A percentile compares a stretch with the other conserved stretches of the same genome.
phyloP scores from a whole-genome alignment of 108 stramenopile species.

The Skeletonema potamos region DNA sequence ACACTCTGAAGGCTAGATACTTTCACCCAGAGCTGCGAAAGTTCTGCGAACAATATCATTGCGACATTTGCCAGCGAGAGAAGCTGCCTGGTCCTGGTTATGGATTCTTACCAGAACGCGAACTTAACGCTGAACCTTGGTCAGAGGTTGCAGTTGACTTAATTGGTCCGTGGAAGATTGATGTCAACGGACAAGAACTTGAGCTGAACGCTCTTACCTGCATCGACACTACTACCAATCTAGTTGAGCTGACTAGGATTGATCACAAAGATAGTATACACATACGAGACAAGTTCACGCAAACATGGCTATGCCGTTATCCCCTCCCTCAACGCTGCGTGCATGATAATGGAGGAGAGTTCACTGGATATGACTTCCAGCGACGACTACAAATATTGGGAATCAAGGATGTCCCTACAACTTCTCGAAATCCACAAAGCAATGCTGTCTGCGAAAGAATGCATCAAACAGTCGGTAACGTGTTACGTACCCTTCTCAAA shows the following conservation, averaged over 20 bases:
- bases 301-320: slow-evolving; percentile 51
- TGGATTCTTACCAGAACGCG: slow-evolving; percentile 14
- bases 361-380: slow-evolving; percentile 39
- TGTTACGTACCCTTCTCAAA: slow-evolving; percentile 28
- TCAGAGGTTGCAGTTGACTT: slow-evolving; percentile 41
- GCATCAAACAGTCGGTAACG: slow-evolving; percentile 21
- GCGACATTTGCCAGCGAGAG: slow-evolving; percentile 23
- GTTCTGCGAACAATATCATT: background rate
- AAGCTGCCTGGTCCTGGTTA: slow-evolving; percentile 15
- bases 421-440: slow-evolving; percentile 9
- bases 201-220: slow-evolving; percentile 46
- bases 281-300: slow-evolving; percentile 31
- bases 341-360: slow-evolving; percentile 21
- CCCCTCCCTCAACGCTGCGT: slow-evolving; percentile 26
- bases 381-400: background rate
- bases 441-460: slow-evolving; percentile 21
- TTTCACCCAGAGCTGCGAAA: slow-evolving; percentile 4
- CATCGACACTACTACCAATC: slow-evolving; percentile 53
- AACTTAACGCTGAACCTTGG: slow-evolving; percentile 12
- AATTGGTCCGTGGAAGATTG: slow-evolving; percentile 47
- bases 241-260: slow-evolving; percentile 39
- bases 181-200: slow-evolving; percentile 4
- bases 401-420: slow-evolving; percentile 4
- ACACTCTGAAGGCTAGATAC: slow-evolving; percentile 1
- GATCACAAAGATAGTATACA: slow-evolving; percentile 24